Evolutionary conservation across 345 rosid genomes (phyloP), one percentile per base, ranked within the genome.

Genomic region (Brassica cretica): DNA sequence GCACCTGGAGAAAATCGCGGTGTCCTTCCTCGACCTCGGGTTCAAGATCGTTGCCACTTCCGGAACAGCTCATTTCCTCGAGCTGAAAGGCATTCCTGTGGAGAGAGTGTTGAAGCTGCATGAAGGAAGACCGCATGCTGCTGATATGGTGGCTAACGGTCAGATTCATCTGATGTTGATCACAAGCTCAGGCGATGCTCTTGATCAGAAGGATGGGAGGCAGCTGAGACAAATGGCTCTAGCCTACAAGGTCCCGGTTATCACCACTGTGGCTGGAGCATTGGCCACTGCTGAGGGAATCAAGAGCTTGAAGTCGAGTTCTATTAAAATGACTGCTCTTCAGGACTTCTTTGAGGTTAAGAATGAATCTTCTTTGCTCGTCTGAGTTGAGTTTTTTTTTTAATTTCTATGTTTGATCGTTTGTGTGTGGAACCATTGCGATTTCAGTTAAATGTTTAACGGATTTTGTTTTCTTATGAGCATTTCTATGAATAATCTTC

Each of bases 71-170:
- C 92, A 84, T 60, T 88, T 90, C 70, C 89, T 95, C 64, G 91
- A 91, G 73, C 80, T 91, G 59, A 87, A 90, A 78, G 93, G 91
- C 33, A 85, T 93, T 24, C 86, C 89, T 0, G 92, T 84, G 65
- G 97, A 95, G 75, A 76, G 87, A 73, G 96, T 93, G 77, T 83
- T 95, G 82, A 95, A 95, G 87, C 56, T 95, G 91, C 98, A 95
- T 5, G 96, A 93, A 80, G 99, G 98, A 37, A 80, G 96, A 35
- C 99, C 97, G 46, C 92, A 95, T 84, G 96, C 96, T 59, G 99
- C 94, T 66, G 99, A 95, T 82, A 88, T 91, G 96, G 83, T 95
- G 68, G 92, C 98, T 29, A 95, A 91, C 56, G 97, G 98, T 55
- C 91, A 90, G 58, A 87, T 95, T 75, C 96, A 95, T 72, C 75